phyloP scores from a whole-genome alignment of 768 basidiomycete species.

The Hortiboletus flavorubellus region DNA sequence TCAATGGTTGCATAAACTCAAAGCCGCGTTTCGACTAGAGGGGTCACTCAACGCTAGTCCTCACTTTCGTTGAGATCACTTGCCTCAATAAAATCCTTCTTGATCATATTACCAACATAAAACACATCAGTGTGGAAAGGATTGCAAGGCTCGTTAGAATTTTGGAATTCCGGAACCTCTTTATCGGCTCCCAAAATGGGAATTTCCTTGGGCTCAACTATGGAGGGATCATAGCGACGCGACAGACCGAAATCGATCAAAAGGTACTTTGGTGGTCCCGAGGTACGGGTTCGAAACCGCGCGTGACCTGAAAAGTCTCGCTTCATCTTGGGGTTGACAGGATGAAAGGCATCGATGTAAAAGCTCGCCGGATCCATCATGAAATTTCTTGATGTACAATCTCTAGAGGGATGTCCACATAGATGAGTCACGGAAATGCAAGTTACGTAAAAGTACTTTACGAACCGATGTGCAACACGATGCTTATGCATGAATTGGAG shows the following conservation, averaged over 20 bases:
- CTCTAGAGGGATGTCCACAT: too few species aligned
- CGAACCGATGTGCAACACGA: constrained; percentile 33
- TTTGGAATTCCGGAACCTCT: not conserved
- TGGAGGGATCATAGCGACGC: not conserved
- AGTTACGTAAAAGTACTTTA: too few species aligned
- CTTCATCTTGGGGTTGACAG: too few species aligned
- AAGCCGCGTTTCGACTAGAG: not conserved
- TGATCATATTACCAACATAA: not conserved
- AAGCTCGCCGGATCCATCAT: too few species aligned
- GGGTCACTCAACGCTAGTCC: too few species aligned
- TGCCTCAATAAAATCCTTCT: not conserved
- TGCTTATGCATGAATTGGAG: constrained; percentile 36
- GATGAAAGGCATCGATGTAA: too few species aligned
- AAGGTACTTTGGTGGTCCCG: not conserved
- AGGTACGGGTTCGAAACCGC: not conserved
- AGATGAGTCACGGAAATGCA: too few species aligned
- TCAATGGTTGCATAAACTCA: not conserved
- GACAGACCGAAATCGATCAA: constrained; percentile 1
- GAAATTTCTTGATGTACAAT: too few species aligned
- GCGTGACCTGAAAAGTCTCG: too few species aligned
- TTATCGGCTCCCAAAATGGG: not conserved
- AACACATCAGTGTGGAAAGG: not conserved
- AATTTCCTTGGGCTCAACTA: not conserved
- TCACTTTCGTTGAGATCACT: not conserved
- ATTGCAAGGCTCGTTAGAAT: not conserved